Conservation (phyloP, 2,329 filamentous ascomycete genomes). For the Fusarium clavum region DNA sequence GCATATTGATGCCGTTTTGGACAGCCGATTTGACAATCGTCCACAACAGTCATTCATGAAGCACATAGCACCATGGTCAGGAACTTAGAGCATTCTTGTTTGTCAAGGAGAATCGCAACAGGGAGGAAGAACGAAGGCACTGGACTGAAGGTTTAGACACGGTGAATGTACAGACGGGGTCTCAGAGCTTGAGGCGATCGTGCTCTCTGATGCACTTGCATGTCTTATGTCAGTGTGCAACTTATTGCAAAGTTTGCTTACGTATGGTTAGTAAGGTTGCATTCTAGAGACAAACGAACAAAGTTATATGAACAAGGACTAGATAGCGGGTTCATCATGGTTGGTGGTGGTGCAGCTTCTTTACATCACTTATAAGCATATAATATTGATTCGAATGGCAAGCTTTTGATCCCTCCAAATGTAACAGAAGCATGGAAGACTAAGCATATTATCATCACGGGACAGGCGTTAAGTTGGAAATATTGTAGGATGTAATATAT, state of each 20-base stretch:
- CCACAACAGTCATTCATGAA: neutral
- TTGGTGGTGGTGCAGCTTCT: neutral
- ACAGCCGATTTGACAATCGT: no score
- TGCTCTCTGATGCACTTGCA: neutral
- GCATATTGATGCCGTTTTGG: neutral
- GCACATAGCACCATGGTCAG: no score
- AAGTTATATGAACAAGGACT: neutral
- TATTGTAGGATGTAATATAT: constrained; percentile 16
- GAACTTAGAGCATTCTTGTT: neutral
- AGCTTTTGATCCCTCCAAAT: neutral
- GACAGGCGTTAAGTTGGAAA: neutral
- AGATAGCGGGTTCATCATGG: neutral
- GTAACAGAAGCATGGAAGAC: neutral
- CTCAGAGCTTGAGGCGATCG: neutral
- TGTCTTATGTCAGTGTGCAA: neutral
- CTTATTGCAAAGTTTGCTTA: neutral
- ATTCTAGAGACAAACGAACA: neutral
- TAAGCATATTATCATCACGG: neutral
- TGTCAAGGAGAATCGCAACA: no score
- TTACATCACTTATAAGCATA: neutral
- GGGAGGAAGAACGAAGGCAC: no score
- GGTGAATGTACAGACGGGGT: neutral
- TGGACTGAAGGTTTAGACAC: neutral
- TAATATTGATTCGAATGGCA: neutral
- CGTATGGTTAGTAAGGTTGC: neutral